Percentiles rank a stretch among this genome's conserved stretches.
phyloP scores from a whole-genome alignment of 1,284 basidiomycete species.

The Cutaneotrichosporon sp. region DNA sequence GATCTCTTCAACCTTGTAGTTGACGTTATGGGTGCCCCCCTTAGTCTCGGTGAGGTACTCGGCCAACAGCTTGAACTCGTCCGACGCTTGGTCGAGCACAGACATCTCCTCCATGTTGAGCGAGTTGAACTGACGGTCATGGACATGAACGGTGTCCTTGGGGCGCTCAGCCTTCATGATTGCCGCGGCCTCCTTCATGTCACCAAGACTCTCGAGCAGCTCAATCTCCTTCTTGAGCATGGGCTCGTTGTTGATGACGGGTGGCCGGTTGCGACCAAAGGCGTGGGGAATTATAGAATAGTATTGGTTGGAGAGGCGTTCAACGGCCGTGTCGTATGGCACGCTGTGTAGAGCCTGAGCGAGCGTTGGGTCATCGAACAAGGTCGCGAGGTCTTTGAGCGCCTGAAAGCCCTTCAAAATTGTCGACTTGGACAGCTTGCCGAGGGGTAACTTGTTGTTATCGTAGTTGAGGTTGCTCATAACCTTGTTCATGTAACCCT shows the following conservation, averaged over 20 bases:
- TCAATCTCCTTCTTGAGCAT: slow-evolving; percentile 58
- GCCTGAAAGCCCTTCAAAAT: slow-evolving; percentile 16
- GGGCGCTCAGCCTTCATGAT: slow-evolving; percentile 52
- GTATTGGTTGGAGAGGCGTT: slow-evolving; percentile 51
- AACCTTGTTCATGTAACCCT: slow-evolving; percentile 51
- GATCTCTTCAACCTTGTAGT: slow-evolving; percentile 52
- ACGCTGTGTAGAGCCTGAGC: slow-evolving; percentile 28
- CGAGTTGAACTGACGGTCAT: slow-evolving; percentile 58
- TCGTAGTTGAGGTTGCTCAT: slow-evolving; percentile 67
- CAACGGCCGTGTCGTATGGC: slow-evolving; percentile 44
- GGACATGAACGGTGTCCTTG: slow-evolving; percentile 55
- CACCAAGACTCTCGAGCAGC: slow-evolving; percentile 58
- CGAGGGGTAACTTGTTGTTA: slow-evolving; percentile 62
- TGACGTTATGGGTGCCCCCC: slow-evolving; percentile 48
- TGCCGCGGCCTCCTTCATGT: slow-evolving; percentile 58
- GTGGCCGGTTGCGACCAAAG: slow-evolving; percentile 56
- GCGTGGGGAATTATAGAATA: slow-evolving; percentile 59
- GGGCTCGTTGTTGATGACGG: slow-evolving; percentile 49
- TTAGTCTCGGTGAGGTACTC: slow-evolving; percentile 57
- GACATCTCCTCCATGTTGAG: slow-evolving; percentile 56
- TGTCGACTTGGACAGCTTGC: slow-evolving; percentile 43
- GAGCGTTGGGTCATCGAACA: slow-evolving; percentile 52
- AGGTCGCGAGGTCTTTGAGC: slow-evolving; percentile 54
- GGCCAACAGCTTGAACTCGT: slow-evolving; percentile 55
- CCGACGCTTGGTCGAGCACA: slow-evolving; percentile 49